phyloP scores from a whole-genome alignment of 148 eudicot genomes.

The Rhododendron mucronatum region DNA sequence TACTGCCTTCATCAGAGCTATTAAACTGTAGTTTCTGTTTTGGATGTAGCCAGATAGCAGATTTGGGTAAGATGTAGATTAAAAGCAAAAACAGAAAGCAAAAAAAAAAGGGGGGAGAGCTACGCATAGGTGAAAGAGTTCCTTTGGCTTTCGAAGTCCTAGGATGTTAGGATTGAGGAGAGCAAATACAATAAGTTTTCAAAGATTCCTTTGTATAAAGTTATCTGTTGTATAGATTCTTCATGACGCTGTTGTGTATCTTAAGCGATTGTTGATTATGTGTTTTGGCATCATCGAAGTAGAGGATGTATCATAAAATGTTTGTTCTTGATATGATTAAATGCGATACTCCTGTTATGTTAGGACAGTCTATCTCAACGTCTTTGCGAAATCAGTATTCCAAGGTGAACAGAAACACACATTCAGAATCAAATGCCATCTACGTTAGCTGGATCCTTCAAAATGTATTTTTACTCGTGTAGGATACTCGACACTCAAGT shows the following conservation, averaged over 20 bases:
- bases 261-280: neutral
- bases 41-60: neutral
- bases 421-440: neutral
- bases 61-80: neutral
- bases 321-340: neutral
- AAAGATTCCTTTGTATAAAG: neutral
- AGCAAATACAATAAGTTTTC: neutral
- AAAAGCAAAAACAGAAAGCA: neutral
- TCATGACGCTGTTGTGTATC: neutral
- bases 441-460: neutral
- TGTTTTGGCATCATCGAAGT: neutral
- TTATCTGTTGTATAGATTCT: constrained; percentile 1
- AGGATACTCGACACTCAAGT: neutral
- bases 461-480: neutral
- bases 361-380: neutral
- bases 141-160: neutral
- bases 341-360: neutral
- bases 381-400: neutral
- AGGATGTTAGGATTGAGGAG: constrained; percentile 1
- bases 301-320: neutral
- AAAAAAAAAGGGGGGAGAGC: neutral
- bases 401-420: neutral
- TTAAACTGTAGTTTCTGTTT: constrained; percentile 1
- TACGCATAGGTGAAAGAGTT: neutral
- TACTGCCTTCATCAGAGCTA: neutral